A percentile compares a stretch with the other conserved stretches of the same genome.
Conservation (phyloP, 2,329 filamentous ascomycete species). For the Talaromyces atroroseus region DNA sequence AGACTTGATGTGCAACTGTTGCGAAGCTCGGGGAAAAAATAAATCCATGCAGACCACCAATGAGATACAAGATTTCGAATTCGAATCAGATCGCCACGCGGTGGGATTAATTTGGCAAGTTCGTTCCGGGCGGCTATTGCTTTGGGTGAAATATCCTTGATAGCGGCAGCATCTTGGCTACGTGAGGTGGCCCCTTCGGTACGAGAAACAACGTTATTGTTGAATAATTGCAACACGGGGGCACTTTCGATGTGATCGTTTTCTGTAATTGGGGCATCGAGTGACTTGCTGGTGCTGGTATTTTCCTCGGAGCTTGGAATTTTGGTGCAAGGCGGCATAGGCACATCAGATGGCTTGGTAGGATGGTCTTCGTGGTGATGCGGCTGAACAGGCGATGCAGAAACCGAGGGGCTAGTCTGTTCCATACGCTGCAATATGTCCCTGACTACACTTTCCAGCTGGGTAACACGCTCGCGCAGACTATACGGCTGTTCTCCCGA, state of each 20-base stretch:
- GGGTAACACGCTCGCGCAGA: conserved; percentile 33
- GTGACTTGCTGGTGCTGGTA: neutral
- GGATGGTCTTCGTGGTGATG: conserved; percentile 11
- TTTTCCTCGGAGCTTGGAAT: conserved; percentile 1
- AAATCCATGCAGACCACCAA: conserved; percentile 29
- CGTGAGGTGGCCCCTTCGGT: conserved; percentile 23
- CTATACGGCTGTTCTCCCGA: conserved; percentile 29
- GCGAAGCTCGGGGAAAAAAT: conserved; percentile 29
- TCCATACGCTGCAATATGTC: conserved; percentile 22
- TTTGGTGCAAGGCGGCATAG: neutral
- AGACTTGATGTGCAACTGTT: conserved; percentile 15
- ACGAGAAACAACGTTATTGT: conserved; percentile 33
- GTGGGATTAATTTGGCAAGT: conserved; percentile 31
- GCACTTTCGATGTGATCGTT: conserved; percentile 26
- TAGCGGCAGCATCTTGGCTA: conserved; percentile 20
- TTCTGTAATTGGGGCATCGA: conserved; percentile 5
- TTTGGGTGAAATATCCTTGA: conserved; percentile 24
- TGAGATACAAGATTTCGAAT: conserved; percentile 27
- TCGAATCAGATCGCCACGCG: conserved; percentile 24
- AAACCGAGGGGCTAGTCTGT: neutral
- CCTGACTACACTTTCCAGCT: conserved; percentile 33
- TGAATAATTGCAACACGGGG: conserved; percentile 33
- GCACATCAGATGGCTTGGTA: neutral
- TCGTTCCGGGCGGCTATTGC: conserved; percentile 21
- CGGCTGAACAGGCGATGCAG: conserved; percentile 2